Conservation (phyloP, 371 early-diverging fungal genomes). For the Rhizopus stolonifer region DNA sequence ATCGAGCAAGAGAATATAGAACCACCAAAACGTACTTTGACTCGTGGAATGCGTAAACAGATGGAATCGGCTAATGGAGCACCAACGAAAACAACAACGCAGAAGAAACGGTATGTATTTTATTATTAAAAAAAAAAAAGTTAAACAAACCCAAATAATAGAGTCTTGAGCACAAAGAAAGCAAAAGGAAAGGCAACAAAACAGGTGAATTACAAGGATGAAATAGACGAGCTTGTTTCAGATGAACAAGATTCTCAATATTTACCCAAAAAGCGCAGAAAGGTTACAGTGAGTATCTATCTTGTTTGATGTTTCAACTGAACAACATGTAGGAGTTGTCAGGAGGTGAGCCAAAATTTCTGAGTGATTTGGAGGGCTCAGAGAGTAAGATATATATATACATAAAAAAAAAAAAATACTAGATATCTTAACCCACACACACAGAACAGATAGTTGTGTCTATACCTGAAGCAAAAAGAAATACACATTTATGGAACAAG, state of each 20-base stretch:
- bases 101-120: not conserved
- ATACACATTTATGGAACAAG: conserved; percentile 1
- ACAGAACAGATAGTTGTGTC: not conserved
- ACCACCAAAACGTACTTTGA: too few species aligned
- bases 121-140: not conserved
- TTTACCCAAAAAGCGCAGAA: not conserved
- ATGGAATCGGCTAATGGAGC: too few species aligned
- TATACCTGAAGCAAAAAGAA: not conserved
- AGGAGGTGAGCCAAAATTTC: too few species aligned
- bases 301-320: too few species aligned
- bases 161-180: too few species aligned
- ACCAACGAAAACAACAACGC: too few species aligned
- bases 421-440: too few species aligned
- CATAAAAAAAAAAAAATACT: too few species aligned
- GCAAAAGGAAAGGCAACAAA: not conserved
- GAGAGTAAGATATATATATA: not conserved
- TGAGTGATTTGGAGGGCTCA: not conserved
- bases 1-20: too few species aligned
- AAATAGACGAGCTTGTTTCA: not conserved
- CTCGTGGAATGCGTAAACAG: too few species aligned
- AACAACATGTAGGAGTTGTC: too few species aligned
- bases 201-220: not conserved
- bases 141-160: too few species aligned
- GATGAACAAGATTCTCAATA: not conserved
- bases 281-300: not conserved